Evolutionary conservation across 768 basidiomycete species (phyloP), one percentile per base, ranked within the genome.

Genomic region (Boletus barrowsii): DNA sequence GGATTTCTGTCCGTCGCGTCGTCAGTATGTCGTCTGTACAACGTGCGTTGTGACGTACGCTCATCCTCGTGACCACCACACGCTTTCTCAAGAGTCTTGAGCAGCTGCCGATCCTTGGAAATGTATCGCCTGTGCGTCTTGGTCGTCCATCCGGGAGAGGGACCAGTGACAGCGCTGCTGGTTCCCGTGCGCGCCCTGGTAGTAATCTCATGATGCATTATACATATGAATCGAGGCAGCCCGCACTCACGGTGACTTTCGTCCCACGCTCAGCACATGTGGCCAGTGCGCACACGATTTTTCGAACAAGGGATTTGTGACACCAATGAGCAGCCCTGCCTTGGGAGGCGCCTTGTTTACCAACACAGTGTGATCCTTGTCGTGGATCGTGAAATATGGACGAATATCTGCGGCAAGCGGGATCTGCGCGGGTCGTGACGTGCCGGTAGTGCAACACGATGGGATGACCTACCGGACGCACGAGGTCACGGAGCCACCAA

Each of bases 351-450:
- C 82, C 56, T 86, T 85, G 67, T 92, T 93, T 41, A 97, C 86
- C 13, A 99, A 70, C 2, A 78, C 64, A 4, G 78, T 61, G 58
- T 88, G 84, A 55, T 97, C 94, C n/a, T 80, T 80, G 63, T 98
- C 96, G 67, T 98, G 96, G 62, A 99, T 93, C 15, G 96, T 97
- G 60, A 98, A 90, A 69, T 96, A 99, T 0, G 96, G 96, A 10
- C 96, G 81, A 62, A 92, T 83, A 64, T 99, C 95, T 2, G 83
- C 83, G 0, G 87, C 82, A 9, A 91, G 76, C 4, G 93, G 92
- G 30, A 96, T 85, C 92, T 93, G 55, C 41, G 36, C 10, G 37
- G 7, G 49, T 36, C 54, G 29, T 20, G 35, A 35, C 33, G 33
- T 10, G 33, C 14, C 35, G n/a, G 50, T 24, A 26, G 14, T 30